These are phyloP conservation scores for Raffaelea arxii DNA, from an alignment of 2,329 filamentous ascomycete genomes.

Conservation along the genomic window DNA sequence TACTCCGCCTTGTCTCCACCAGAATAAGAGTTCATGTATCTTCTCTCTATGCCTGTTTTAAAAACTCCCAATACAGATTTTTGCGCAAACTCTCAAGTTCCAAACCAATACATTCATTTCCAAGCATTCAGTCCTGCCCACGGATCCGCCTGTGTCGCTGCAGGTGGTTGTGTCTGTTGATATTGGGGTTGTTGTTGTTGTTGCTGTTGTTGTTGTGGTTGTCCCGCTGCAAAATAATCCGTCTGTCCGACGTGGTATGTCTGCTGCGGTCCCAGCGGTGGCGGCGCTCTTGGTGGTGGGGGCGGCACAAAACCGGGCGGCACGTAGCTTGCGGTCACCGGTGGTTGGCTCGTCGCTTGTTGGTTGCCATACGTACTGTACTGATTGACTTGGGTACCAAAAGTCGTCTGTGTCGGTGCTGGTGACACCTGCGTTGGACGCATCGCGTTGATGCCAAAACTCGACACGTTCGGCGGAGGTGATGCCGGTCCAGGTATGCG, in stretches of 20 bases:
- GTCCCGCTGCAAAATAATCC: constrained; percentile 19
- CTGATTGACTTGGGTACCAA: constrained; percentile 37
- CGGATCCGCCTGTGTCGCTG: constrained; percentile 33
- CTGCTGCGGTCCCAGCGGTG: constrained; percentile 52
- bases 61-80: not conserved
- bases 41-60: not conserved
- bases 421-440: constrained; percentile 37
- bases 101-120: constrained; percentile 27
- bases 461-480: constrained; percentile 29
- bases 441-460: constrained; percentile 22
- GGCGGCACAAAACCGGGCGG: constrained; percentile 52
- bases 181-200: constrained; percentile 22
- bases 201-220: constrained; percentile 27
- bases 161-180: constrained; percentile 26
- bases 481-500: constrained; percentile 43
- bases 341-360: constrained; percentile 29
- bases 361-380: constrained; percentile 37
- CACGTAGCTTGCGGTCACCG: constrained; percentile 31
- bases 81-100: no score
- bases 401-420: constrained; percentile 50
- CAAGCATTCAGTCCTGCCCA: constrained; percentile 44
- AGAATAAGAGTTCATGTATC: no score
- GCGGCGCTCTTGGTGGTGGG: constrained; percentile 53
- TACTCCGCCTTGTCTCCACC: no score
- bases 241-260: constrained; percentile 41